Percentiles rank a stretch among this genome's conserved stretches.
Evolutionary conservation across 495 filamentous ascomycete genomes (phyloP).

Genomic region (Penicillium simplicissimum): DNA sequence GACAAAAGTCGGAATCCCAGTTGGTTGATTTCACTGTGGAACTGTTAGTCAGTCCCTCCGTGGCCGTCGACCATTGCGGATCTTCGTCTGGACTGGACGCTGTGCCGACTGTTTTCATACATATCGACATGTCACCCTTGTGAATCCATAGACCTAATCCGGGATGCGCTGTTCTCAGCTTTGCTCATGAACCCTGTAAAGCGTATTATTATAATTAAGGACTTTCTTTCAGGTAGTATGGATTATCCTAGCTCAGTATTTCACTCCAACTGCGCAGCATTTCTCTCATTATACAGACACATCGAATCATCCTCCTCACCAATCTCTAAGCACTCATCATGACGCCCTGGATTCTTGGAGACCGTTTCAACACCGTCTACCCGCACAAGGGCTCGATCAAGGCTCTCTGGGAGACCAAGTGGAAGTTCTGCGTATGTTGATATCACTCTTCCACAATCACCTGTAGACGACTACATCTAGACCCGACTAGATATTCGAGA

Average conservation of each 20-base stretch:
- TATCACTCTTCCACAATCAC: not conserved
- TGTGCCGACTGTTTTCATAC: conserved; percentile 20
- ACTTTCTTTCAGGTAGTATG: too few species aligned
- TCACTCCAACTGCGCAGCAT: not conserved
- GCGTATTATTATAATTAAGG: not conserved
- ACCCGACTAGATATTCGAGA: not conserved
- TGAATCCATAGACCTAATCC: not conserved
- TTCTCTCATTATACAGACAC: not conserved
- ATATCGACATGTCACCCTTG: conserved; percentile 7
- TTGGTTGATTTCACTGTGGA: not conserved
- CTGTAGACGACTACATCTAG: not conserved
- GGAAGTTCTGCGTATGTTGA: conserved; percentile 65
- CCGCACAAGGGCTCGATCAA: conserved; percentile 70
- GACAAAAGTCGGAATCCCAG: too few species aligned
- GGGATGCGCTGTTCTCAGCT: conserved; percentile 5
- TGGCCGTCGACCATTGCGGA: not conserved
- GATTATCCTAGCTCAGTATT: not conserved
- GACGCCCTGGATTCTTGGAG: conserved; percentile 40
- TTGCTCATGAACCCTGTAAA: not conserved
- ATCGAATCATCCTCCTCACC: not conserved
- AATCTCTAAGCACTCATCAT: conserved; percentile 16
- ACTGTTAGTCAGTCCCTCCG: not conserved
- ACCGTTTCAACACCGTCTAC: conserved; percentile 40
- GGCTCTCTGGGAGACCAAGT: conserved; percentile 79
- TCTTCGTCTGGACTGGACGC: not conserved